phyloP scores from a whole-genome alignment of 2,329 filamentous ascomycete species.

The Aureobasidium sp. region DNA sequence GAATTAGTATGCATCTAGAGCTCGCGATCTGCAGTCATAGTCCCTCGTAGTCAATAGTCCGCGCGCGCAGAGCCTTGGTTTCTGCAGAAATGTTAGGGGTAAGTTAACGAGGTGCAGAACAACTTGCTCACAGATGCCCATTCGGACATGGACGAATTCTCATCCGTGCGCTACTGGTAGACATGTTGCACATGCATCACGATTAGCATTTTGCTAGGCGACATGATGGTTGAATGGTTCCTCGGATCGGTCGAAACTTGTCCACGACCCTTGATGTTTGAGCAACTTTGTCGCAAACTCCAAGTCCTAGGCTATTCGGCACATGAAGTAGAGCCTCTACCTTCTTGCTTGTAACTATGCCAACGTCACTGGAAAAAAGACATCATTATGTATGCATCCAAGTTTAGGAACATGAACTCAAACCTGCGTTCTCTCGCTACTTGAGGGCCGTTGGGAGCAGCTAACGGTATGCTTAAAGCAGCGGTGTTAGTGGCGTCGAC shows the following conservation, averaged over 20 bases:
- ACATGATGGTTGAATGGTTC: neutral
- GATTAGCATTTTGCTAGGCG: neutral
- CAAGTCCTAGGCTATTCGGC: neutral
- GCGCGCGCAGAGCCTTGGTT: neutral
- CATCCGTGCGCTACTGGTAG: neutral
- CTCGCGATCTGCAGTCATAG: neutral
- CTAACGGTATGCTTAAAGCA: slow-evolving; percentile 2
- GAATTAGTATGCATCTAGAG: neutral
- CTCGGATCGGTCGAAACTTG: neutral
- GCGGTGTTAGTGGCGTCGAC: neutral
- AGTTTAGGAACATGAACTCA: neutral
- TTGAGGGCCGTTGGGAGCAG: neutral
- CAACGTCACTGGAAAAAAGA: neutral
- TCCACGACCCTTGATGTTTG: neutral
- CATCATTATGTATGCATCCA: neutral
- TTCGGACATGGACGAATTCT: too few species aligned
- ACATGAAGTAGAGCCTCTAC: neutral
- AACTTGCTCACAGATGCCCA: neutral
- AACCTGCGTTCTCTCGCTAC: slow-evolving; percentile 2
- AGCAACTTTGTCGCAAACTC: too few species aligned
- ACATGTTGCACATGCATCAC: neutral
- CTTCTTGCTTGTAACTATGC: neutral
- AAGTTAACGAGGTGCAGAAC: neutral
- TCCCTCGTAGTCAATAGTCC: neutral
- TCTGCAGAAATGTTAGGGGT: neutral